Conservation (phyloP, 129 eudicot species). For the Arctium lappa region DNA sequence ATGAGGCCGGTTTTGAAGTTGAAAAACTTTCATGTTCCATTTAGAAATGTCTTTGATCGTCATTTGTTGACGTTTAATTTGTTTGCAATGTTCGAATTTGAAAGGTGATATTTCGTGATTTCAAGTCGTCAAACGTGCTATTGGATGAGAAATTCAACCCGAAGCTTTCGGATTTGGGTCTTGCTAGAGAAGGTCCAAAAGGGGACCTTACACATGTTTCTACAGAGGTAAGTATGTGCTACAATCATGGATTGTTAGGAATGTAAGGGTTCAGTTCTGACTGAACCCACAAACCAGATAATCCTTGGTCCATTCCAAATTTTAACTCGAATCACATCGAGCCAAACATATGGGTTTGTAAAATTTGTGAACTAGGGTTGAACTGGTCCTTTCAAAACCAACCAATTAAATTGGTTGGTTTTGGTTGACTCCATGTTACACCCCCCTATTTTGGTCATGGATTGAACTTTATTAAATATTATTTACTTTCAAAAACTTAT, state of each 20-base stretch:
- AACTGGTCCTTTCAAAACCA: no score
- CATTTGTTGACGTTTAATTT: neutral
- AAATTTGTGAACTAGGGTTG: no score
- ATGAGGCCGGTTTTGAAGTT: neutral
- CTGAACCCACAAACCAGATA: no score
- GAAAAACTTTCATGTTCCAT: neutral
- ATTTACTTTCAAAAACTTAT: no score
- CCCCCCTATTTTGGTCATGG: no score
- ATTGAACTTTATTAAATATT: no score
- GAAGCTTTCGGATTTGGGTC: conserved; percentile 84
- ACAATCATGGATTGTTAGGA: neutral
- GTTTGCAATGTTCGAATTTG: neutral
- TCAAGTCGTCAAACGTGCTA: conserved; percentile 78
- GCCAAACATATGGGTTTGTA: no score
- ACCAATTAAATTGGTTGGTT: no score
- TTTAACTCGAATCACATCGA: no score
- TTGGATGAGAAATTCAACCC: conserved; percentile 61
- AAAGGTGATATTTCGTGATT: conserved; percentile 81
- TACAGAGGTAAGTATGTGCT: conserved; percentile 50
- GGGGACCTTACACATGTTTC: conserved; percentile 74
- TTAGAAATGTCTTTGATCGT: neutral
- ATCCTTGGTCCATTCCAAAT: no score
- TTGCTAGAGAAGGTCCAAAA: conserved; percentile 84
- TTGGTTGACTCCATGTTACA: no score
- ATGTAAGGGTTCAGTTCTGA: no score